These are phyloP conservation scores for Diplotaxis tenuifolia DNA, from an alignment of 345 rosid species.

Conservation along the genomic window DNA sequence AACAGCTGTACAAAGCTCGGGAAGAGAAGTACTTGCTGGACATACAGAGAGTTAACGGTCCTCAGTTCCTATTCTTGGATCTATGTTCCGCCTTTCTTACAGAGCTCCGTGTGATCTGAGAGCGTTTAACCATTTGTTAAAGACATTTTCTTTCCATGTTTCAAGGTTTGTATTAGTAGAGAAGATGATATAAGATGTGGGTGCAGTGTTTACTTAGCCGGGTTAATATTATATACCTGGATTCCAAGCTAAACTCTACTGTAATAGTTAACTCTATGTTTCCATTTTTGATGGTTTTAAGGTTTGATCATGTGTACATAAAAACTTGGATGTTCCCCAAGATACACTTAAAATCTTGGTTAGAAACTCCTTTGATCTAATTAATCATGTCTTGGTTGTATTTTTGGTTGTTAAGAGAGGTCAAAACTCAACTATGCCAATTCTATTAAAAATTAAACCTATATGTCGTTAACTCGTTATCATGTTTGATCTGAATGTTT, in stretches of 20 bases:
- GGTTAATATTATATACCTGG: conserved; percentile 36
- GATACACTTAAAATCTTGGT: neutral
- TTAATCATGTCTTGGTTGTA: neutral
- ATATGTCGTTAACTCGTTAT: too few relatives aligned
- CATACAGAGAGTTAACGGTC: conserved; percentile 81
- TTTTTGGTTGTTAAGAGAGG: neutral
- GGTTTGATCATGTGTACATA: conserved; percentile 31
- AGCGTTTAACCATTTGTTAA: conserved; percentile 17
- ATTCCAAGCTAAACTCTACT: conserved; percentile 31
- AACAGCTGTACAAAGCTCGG: conserved; percentile 87
- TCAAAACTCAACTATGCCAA: too few relatives aligned
- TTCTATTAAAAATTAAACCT: too few relatives aligned
- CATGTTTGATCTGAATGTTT: too few relatives aligned
- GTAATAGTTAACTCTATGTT: conserved; percentile 10
- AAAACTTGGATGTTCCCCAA: neutral
- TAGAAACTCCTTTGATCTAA: neutral
- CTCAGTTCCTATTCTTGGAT: conserved; percentile 87
- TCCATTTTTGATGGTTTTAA: conserved; percentile 7
- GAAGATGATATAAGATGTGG: conserved; percentile 16
- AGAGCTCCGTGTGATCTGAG: conserved; percentile 76
- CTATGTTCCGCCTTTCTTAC: conserved; percentile 90
- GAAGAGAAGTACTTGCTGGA: conserved; percentile 88
- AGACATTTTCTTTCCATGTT: neutral
- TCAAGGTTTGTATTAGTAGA: conserved; percentile 28
- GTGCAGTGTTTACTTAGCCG: conserved; percentile 31